Percentiles rank a stretch among this genome's conserved stretches.
These are phyloP conservation scores for Onygenales sp. DNA, from an alignment of 2,329 filamentous ascomycete genomes.

Conservation along the genomic window DNA sequence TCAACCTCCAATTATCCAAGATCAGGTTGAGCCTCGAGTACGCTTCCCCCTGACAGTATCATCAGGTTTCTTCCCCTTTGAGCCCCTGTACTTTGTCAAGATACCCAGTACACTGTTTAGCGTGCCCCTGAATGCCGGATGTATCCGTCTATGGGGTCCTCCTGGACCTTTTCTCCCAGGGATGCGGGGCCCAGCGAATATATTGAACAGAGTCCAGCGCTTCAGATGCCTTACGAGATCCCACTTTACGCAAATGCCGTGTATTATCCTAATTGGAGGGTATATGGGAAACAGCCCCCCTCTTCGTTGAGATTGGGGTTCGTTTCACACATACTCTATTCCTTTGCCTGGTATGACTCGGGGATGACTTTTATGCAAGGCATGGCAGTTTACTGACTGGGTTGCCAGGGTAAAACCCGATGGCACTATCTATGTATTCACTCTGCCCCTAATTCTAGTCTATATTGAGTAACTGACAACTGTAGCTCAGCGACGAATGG, in stretches of 20 bases:
- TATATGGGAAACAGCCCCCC: conserved; percentile 64
- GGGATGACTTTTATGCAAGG: not conserved
- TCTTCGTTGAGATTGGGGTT: conserved; percentile 64
- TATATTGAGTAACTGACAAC: conserved; percentile 12
- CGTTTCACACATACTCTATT: conserved; percentile 75
- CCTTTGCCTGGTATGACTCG: conserved; percentile 53
- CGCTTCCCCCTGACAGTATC: not conserved
- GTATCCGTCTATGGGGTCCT: not conserved
- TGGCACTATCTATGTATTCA: conserved; percentile 62
- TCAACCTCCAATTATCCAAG: not conserved
- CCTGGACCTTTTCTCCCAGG: not conserved
- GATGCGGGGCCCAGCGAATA: not conserved
- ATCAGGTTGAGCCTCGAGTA: not conserved
- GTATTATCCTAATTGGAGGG: conserved; percentile 72
- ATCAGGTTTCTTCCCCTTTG: not conserved
- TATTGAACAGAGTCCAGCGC: conserved; percentile 1
- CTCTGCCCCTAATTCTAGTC: conserved; percentile 15
- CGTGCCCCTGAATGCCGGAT: not conserved
- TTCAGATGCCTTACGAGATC: conserved; percentile 23
- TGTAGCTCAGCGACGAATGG: conserved; percentile 63
- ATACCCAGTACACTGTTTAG: not conserved
- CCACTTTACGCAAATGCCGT: conserved; percentile 56
- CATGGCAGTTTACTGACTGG: not conserved
- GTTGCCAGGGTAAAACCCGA: conserved; percentile 53
- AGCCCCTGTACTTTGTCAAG: not conserved